These are phyloP conservation scores for Phanerodontia chrysosporium DNA, from an alignment of 768 basidiomycete genomes.

Conservation along the genomic window DNA sequence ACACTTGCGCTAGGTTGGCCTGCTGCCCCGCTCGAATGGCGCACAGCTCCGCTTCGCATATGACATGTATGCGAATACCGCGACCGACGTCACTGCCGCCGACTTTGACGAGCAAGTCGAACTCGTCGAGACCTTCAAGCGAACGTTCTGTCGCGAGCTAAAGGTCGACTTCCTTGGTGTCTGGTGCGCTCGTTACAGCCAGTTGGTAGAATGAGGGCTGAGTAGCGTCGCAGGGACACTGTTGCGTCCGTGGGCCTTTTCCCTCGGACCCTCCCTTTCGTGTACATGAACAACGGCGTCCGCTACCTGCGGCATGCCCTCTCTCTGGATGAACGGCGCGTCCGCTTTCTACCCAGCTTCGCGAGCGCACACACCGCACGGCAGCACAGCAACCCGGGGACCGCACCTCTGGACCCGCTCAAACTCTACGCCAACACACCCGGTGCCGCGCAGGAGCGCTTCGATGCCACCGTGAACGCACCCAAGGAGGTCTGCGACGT, in stretches of 20 bases:
- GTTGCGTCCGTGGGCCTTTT: slow-evolving; percentile 60
- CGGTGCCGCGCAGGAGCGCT: background rate
- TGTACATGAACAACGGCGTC: slow-evolving; percentile 50
- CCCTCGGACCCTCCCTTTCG: slow-evolving; percentile 48
- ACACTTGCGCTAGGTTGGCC: slow-evolving; percentile 21
- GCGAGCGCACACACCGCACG: background rate
- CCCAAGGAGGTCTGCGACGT: slow-evolving; percentile 19
- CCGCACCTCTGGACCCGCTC: too few relatives aligned
- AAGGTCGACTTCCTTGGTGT: slow-evolving; percentile 49
- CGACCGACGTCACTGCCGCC: background rate
- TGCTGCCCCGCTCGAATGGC: slow-evolving; percentile 26
- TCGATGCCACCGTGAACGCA: background rate
- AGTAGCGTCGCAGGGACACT: slow-evolving; percentile 47
- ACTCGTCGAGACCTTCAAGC: slow-evolving; percentile 33
- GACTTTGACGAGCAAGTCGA: slow-evolving; percentile 16
- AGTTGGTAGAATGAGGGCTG: background rate
- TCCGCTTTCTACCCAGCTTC: slow-evolving; percentile 39
- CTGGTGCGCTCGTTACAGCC: slow-evolving; percentile 32
- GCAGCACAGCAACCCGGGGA: background rate
- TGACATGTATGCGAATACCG: slow-evolving; percentile 17
- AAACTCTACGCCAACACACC: background rate
- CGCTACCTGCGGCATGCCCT: slow-evolving; percentile 61
- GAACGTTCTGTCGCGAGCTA: slow-evolving; percentile 40
- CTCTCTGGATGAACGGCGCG: slow-evolving; percentile 57
- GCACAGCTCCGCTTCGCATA: slow-evolving; percentile 31